Percentiles rank a stretch among this genome's conserved stretches.
phyloP scores from a whole-genome alignment of 768 basidiomycete genomes.

The Suillus weaverae region DNA sequence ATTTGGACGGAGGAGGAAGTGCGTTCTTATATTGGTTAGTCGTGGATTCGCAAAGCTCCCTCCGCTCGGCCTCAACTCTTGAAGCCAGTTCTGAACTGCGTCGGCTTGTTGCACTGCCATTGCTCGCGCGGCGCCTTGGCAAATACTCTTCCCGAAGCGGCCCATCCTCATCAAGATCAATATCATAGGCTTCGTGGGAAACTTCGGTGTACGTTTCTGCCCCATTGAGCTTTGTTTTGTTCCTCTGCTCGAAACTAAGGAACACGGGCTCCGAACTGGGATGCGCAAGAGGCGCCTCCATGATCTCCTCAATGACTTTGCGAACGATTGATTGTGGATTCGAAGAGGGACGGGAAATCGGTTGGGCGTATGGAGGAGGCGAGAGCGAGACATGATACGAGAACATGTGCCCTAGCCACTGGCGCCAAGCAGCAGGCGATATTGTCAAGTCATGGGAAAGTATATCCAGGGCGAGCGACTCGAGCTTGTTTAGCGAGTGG shows the following conservation, averaged over 20 bases:
- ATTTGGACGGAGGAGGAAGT: slow-evolving; percentile 74
- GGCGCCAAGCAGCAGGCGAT: slow-evolving; percentile 60
- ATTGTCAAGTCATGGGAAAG: slow-evolving; percentile 72
- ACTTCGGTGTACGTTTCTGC: slow-evolving; percentile 38
- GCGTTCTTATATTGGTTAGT: slow-evolving; percentile 27
- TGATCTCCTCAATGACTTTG: slow-evolving; percentile 67
- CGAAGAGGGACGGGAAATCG: slow-evolving; percentile 74
- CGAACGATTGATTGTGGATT: slow-evolving; percentile 72
- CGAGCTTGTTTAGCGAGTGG: slow-evolving; percentile 66
- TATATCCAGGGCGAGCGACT: slow-evolving; percentile 68
- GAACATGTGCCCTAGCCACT: slow-evolving; percentile 68
- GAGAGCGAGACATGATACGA: slow-evolving; percentile 65
- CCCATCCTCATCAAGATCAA: slow-evolving; percentile 82
- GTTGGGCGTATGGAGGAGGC: slow-evolving; percentile 62
- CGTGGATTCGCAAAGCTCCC: slow-evolving; percentile 3
- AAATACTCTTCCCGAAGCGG: slow-evolving; percentile 81
- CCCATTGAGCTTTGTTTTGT: slow-evolving; percentile 50
- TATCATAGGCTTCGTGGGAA: slow-evolving; percentile 54
- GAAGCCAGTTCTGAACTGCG: background rate
- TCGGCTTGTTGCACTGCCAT: slow-evolving; percentile 14
- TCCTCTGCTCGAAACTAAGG: slow-evolving; percentile 67
- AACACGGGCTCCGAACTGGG: slow-evolving; percentile 58
- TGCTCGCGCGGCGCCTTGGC: slow-evolving; percentile 57
- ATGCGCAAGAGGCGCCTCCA: slow-evolving; percentile 45
- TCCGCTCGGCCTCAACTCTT: background rate